A percentile compares a stretch with the other conserved stretches of the same genome.
These are phyloP conservation scores for Chrysosporium keratinophilum DNA, from an alignment of 2,329 filamentous ascomycete species.

Conservation along the genomic window DNA sequence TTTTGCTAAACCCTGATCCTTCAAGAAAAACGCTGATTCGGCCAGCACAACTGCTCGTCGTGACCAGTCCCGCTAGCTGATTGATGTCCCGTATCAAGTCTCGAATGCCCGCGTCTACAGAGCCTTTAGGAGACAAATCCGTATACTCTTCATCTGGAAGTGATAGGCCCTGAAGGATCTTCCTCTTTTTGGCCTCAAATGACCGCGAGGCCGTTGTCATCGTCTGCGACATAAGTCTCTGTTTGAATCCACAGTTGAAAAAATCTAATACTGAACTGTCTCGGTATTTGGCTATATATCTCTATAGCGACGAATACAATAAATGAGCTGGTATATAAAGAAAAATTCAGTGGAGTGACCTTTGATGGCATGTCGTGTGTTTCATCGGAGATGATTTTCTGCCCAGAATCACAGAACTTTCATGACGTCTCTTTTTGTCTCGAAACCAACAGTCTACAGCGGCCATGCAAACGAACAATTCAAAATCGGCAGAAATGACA, in stretches of 20 bases:
- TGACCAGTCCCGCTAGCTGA: slow-evolving; percentile 61
- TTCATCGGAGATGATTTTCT: no score
- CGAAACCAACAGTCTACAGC: no score
- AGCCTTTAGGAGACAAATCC: slow-evolving; percentile 81
- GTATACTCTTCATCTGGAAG: slow-evolving; percentile 61
- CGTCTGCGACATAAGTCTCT: background rate
- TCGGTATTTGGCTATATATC: no score
- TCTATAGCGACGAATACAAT: no score
- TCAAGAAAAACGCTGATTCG: slow-evolving; percentile 81
- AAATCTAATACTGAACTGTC: background rate
- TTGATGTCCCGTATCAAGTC: slow-evolving; percentile 74
- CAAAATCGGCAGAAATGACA: no score
- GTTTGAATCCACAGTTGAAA: background rate
- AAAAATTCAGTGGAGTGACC: no score
- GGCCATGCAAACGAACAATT: no score
- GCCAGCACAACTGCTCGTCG: slow-evolving; percentile 87
- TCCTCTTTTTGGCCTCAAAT: slow-evolving; percentile 50
- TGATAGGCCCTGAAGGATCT: slow-evolving; percentile 60
- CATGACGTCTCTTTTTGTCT: no score
- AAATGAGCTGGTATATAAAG: no score
- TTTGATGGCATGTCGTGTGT: no score
- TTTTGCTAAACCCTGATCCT: slow-evolving; percentile 41
- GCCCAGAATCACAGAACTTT: no score
- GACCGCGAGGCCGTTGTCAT: background rate
- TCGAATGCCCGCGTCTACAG: slow-evolving; percentile 67